A percentile compares a stretch with the other conserved stretches of the same genome.
These are phyloP conservation scores for Plenodomus tracheiphilus DNA, from an alignment of 2,329 filamentous ascomycete genomes.

Conservation along the genomic window DNA sequence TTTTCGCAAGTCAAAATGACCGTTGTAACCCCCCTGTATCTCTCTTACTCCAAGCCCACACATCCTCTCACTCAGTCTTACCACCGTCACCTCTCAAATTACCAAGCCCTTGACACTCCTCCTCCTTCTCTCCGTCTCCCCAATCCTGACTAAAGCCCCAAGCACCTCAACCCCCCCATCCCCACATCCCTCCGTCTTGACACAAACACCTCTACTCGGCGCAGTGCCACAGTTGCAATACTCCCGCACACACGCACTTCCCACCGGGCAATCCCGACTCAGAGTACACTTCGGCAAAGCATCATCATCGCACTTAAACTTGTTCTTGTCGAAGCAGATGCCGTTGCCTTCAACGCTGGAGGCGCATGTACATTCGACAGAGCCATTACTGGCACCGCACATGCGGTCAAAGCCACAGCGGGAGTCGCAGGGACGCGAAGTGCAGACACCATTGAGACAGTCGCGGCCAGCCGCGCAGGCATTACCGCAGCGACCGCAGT, in stretches of 20 bases:
- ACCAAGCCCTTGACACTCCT: conserved; percentile 3
- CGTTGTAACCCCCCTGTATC: not conserved
- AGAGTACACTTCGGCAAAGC: conserved; percentile 1
- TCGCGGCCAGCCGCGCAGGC: conserved; percentile 20
- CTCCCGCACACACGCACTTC: not conserved
- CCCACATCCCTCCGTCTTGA: not conserved
- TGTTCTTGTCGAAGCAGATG: conserved; percentile 34
- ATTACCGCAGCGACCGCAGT: conserved; percentile 36
- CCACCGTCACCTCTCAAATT: not conserved
- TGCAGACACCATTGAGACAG: conserved; percentile 43
- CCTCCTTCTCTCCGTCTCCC: conserved; percentile 16
- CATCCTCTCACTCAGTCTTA: not conserved
- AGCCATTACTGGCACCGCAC: conserved; percentile 26
- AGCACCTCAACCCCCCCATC: not conserved
- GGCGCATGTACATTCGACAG: conserved; percentile 33
- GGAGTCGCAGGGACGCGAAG: conserved; percentile 32
- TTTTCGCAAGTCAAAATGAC: not conserved
- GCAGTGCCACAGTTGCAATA: not conserved
- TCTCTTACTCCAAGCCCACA: not conserved
- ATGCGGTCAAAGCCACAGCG: conserved; percentile 25
- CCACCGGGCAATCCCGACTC: not conserved
- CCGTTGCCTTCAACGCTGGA: conserved; percentile 23
- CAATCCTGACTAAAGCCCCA: conserved; percentile 17
- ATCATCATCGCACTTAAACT: conserved; percentile 16
- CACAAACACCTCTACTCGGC: not conserved